These are phyloP conservation scores for Linum trigynum DNA, from an alignment of 345 rosid species.

Conservation along the genomic window DNA sequence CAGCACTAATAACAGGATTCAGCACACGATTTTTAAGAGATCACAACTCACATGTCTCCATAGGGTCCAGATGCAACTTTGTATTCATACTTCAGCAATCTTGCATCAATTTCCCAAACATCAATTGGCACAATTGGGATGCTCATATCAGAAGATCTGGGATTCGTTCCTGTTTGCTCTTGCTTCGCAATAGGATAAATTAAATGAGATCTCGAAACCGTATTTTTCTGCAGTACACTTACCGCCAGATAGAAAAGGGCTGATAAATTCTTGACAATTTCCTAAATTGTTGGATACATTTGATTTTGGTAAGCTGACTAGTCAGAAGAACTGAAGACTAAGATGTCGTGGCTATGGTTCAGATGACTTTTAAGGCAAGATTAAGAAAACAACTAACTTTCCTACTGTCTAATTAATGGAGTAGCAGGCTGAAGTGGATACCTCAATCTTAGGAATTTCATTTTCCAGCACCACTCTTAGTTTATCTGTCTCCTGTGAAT, in stretches of 20 bases:
- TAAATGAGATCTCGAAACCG: neutral
- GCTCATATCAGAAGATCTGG: slow-evolving; percentile 3
- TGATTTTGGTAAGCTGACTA: no score
- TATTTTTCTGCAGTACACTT: neutral
- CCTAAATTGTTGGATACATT: no score
- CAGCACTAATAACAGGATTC: neutral
- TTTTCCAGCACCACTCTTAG: neutral
- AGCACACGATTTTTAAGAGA: slow-evolving; percentile 3
- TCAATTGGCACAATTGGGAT: neutral
- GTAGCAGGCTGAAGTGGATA: neutral
- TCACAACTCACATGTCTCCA: slow-evolving; percentile 38
- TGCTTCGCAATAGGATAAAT: neutral
- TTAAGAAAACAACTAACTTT: no score
- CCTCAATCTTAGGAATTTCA: slow-evolving; percentile 6
- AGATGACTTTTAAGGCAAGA: neutral
- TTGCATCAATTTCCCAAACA: slow-evolving; percentile 4
- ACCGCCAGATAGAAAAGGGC: neutral
- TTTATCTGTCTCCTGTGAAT: neutral
- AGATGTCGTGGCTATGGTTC: no score
- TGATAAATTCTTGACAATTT: no score
- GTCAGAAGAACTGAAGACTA: no score
- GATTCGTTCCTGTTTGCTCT: neutral
- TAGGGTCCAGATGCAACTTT: slow-evolving; percentile 36
- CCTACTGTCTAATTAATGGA: neutral
- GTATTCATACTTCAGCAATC: slow-evolving; percentile 27